phyloP scores from a whole-genome alignment of 805 yeast species.

The Groenewaldozyma tartarivorans region DNA sequence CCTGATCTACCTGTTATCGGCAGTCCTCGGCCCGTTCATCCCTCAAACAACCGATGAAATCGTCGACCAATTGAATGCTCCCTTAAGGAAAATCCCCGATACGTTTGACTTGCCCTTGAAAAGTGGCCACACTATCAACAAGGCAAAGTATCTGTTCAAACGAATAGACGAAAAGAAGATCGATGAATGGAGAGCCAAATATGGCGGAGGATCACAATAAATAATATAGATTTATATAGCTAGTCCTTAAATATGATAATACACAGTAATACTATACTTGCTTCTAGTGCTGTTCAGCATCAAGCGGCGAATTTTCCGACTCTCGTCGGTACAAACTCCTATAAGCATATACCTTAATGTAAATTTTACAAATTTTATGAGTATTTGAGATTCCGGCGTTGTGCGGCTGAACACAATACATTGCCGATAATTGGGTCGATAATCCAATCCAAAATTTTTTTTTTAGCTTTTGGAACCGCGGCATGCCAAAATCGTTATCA shows the following conservation, averaged over 20 bases:
- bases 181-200: slow-evolving; percentile 75
- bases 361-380: no score
- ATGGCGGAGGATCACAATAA: slow-evolving; percentile 48
- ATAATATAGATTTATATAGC: neutral
- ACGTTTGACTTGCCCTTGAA: slow-evolving; percentile 56
- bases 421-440: no score
- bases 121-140: slow-evolving; percentile 80
- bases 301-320: no score
- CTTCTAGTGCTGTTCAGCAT: no score
- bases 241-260: neutral
- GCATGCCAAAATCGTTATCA: no score
- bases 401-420: no score
- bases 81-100: slow-evolving; percentile 68
- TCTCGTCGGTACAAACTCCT: no score
- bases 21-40: slow-evolving; percentile 79
- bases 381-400: no score
- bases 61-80: slow-evolving; percentile 72
- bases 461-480: no score
- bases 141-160: slow-evolving; percentile 83
- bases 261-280: neutral
- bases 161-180: slow-evolving; percentile 87
- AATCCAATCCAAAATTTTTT: no score
- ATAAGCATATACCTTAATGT: no score
- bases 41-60: slow-evolving; percentile 73
- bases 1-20: slow-evolving; percentile 74